Evolutionary conservation across 2,329 filamentous ascomycete genomes (phyloP).

Genomic region (Magnaporthales sp.): DNA sequence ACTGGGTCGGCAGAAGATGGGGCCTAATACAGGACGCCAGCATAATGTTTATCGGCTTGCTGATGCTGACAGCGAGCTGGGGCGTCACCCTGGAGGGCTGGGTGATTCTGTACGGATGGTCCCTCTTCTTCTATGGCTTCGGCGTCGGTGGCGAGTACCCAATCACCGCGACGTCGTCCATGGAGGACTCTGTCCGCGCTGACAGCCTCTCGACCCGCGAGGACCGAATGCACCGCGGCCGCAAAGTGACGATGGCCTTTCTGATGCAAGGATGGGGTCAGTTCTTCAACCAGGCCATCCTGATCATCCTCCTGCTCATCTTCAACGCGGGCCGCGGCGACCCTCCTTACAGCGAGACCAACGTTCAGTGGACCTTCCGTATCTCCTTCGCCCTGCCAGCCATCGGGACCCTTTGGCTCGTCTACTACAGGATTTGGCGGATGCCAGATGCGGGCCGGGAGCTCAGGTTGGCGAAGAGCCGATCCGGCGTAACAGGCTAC

Average conservation of each 20-base stretch:
- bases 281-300: conserved; percentile 82
- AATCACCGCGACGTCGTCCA: conserved; percentile 91
- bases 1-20: conserved; percentile 83
- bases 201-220: conserved; percentile 85
- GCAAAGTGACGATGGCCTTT: conserved; percentile 92
- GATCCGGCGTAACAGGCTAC: conserved; percentile 82
- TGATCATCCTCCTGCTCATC: conserved; percentile 79
- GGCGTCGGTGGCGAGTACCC: conserved; percentile 84
- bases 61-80: conserved; percentile 91
- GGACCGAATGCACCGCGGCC: conserved; percentile 88
- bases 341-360: conserved; percentile 67
- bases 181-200: conserved; percentile 81
- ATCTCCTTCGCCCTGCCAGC: conserved; percentile 88
- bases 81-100: conserved; percentile 80
- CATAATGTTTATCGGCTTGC: conserved; percentile 88
- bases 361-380: conserved; percentile 85
- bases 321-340: conserved; percentile 74
- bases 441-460: conserved; percentile 85
- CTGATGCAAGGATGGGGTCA: conserved; percentile 97
- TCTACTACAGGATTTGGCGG: conserved; percentile 93
- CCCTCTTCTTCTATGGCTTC: conserved; percentile 75
- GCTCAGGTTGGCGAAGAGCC: conserved; percentile 75
- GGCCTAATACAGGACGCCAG: conserved; percentile 90
- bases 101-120: conserved; percentile 96
- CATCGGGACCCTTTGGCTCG: conserved; percentile 83